Percentiles rank a stretch among this genome's conserved stretches.
Conservation (phyloP, 2,329 filamentous ascomycete genomes). For the Penicillium sp. region DNA sequence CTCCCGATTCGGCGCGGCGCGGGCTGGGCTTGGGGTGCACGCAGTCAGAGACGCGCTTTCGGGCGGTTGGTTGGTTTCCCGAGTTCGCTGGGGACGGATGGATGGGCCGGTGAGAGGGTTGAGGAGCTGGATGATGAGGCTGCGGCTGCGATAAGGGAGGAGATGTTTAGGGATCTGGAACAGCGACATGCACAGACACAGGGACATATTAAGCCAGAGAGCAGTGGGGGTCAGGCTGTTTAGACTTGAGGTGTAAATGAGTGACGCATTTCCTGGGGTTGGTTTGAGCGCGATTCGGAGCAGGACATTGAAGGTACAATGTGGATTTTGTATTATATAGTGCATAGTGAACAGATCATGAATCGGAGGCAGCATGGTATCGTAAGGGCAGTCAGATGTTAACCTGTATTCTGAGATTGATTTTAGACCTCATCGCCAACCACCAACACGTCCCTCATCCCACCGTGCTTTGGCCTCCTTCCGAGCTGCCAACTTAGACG, state of each 20-base stretch:
- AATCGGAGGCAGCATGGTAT: conserved; percentile 9
- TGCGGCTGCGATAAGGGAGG: conserved; percentile 4
- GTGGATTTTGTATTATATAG: not conserved
- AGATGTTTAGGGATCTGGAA: not conserved
- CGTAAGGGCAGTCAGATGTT: not conserved
- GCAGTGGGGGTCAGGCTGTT: not conserved
- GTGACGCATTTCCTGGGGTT: too few relatives aligned
- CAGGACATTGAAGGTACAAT: not conserved
- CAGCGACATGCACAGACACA: not conserved
- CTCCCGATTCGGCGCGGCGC: conserved; percentile 73
- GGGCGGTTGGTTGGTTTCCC: conserved; percentile 34
- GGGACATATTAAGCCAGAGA: not conserved
- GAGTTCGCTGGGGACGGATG: conserved; percentile 30
- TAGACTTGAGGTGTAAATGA: conserved; percentile 4
- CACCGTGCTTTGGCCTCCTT: conserved; percentile 87
- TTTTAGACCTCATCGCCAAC: conserved; percentile 65
- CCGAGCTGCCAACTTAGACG: conserved; percentile 72
- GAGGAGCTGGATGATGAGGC: conserved; percentile 19
- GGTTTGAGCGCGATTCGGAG: not conserved
- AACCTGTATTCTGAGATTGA: not conserved
- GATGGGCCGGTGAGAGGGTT: conserved; percentile 22
- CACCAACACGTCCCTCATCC: conserved; percentile 93
- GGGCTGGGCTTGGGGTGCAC: conserved; percentile 85
- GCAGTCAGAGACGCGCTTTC: conserved; percentile 70
- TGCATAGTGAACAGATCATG: not conserved